phyloP scores from a whole-genome alignment of 257 asterid species.

The Lavandula angustifolia region DNA sequence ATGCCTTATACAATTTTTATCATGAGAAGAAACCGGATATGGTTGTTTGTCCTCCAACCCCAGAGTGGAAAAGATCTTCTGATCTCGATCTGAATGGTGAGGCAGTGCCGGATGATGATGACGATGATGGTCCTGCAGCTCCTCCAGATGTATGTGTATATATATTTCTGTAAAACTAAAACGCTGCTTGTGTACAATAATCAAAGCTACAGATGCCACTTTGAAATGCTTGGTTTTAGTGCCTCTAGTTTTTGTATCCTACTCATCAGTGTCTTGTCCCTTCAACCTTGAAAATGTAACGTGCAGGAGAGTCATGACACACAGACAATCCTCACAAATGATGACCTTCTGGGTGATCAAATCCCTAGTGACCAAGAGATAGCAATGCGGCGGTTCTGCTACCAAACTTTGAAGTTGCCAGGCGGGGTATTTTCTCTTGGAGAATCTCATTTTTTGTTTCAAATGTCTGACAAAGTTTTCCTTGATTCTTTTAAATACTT shows the following conservation, averaged over 20 bases:
- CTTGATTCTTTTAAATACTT: too few relatives aligned
- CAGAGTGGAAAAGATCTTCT: conserved; percentile 93
- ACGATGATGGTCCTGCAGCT: conserved; percentile 74
- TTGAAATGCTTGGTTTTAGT: not conserved
- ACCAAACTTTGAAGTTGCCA: conserved; percentile 71
- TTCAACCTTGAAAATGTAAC: conserved; percentile 17
- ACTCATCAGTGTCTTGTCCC: not conserved
- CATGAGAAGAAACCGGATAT: conserved; percentile 87
- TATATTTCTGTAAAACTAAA: not conserved
- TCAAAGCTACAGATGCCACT: conserved; percentile 3
- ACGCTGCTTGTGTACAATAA: not conserved
- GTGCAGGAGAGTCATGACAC: conserved; percentile 75
- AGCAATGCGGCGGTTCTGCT: conserved; percentile 70
- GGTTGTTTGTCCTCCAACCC: conserved; percentile 81
- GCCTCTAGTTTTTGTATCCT: conserved; percentile 7
- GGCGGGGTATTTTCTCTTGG: conserved; percentile 56
- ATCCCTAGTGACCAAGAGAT: conserved; percentile 79
- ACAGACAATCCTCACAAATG: conserved; percentile 65
- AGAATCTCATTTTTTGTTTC: conserved; percentile 22
- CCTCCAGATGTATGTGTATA: conserved; percentile 50
- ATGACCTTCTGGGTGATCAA: conserved; percentile 84
- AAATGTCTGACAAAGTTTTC: conserved; percentile 1
- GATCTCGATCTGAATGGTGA: conserved; percentile 96
- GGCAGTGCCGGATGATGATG: conserved; percentile 91
- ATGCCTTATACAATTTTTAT: conserved; percentile 77